Base-by-base conservation (phyloP, 352 stramenopile genomes). In the Globisporangium takayamanum region DNA sequence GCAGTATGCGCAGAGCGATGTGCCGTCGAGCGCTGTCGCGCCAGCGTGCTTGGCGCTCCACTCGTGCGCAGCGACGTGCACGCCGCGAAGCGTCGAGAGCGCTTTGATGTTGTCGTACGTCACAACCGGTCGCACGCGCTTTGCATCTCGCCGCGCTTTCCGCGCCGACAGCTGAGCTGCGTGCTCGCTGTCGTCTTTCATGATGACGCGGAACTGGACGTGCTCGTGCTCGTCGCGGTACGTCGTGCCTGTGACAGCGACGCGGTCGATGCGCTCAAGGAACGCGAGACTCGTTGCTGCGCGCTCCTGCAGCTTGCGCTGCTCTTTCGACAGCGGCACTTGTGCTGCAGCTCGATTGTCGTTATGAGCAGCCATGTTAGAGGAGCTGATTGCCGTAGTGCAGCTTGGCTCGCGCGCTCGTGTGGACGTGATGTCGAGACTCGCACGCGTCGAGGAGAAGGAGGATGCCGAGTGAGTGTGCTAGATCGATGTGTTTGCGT, bases 221-320 rank as follows among this genome's bases (percentile, higher is more conserved):
- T 56, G 48, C 47, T 65, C 59, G 15, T 50, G 48, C 37, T 60
- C 59, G 39, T 65, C 59, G 39, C 15, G 14, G 46, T 36, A 59
- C 18, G 46, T 60, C 14, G 30, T 55, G 15, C 53, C 36, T 3
- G 47, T 60, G 52, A 65, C 53, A 1, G 14, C 30, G 26, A 65
- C 42, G 6, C 37, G 45, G 26, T 52, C 39, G 59, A 65, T 48
- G 46, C 53, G 46, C 14, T 54, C 30, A 39, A 65, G 59, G 30
- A 65, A 65, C 46, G 46, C 53, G 53, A 60, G 47, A 42, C 52
- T 52, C 37, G 48, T n/a, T 16, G 26, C 36, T 30, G 33, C 26
- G 11, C 59, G 59, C 53, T 57, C 15, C n/a, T 57, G 45, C 37
- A 57, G 53, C 47, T 65, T 65, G 41, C n/a, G 57, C 41, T 63